These are phyloP conservation scores for Stephanodiscus triporus DNA, from an alignment of 108 stramenopile species.

Conservation along the genomic window DNA sequence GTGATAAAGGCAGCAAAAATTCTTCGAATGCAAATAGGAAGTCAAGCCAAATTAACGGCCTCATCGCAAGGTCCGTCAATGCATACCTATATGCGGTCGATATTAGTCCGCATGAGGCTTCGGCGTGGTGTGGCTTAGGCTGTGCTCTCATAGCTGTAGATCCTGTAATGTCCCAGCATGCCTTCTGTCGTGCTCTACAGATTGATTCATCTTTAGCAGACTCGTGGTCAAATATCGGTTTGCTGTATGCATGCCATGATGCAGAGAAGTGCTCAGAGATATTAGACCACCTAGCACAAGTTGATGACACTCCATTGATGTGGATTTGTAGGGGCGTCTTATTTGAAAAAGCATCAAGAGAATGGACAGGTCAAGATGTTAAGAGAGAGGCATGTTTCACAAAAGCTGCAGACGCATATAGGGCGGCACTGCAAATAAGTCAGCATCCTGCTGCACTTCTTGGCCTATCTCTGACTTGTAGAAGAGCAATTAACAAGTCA, in stretches of 20 bases:
- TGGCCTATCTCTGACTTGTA: conserved; percentile 57
- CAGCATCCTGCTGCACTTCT: conserved; percentile 62
- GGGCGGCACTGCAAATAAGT: conserved; percentile 64
- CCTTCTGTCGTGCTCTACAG: conserved; percentile 63
- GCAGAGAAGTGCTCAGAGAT: conserved; percentile 45
- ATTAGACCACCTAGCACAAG: conserved; percentile 67
- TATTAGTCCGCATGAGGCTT: conserved; percentile 47
- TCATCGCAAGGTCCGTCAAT: conserved; percentile 31
- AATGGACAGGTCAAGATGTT: conserved; percentile 21
- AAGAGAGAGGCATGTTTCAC: conserved; percentile 28
- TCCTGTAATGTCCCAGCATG: conserved; percentile 73
- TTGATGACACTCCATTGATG: conserved; percentile 79
- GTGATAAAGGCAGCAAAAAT: conserved; percentile 22
- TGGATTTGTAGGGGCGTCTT: conserved; percentile 79
- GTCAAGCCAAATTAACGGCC: conserved; percentile 33
- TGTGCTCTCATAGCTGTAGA: conserved; percentile 53
- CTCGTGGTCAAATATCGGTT: conserved; percentile 68
- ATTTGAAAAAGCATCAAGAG: conserved; percentile 54
- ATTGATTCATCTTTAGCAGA: conserved; percentile 62
- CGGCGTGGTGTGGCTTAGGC: conserved; percentile 79
- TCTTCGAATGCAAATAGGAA: conserved; percentile 29
- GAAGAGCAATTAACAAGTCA: conserved; percentile 10
- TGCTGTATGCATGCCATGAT: conserved; percentile 58
- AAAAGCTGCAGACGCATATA: conserved; percentile 71
- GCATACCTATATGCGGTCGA: conserved; percentile 42